phyloP scores from a whole-genome alignment of 1,284 basidiomycete genomes.

The Salmacisia buchloeana region DNA sequence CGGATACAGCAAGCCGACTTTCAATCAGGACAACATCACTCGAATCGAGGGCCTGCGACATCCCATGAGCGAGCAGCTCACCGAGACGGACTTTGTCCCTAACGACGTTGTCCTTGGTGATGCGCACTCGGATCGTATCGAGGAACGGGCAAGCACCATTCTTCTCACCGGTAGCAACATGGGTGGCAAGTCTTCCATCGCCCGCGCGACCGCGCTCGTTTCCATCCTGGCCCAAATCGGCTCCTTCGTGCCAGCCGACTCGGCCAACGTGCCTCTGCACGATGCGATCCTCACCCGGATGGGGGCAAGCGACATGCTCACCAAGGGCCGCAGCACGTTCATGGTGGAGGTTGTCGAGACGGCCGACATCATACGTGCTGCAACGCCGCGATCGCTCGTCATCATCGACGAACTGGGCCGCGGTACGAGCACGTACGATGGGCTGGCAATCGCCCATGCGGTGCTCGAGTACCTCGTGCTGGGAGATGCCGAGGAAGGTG shows the following conservation, averaged over 20 bases:
- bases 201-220: conserved; percentile 40
- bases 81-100: conserved; percentile 29
- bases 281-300: conserved; percentile 81
- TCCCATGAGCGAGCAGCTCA: conserved; percentile 38
- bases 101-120: conserved; percentile 34
- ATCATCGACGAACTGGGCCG: conserved; percentile 40
- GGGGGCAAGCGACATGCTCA: conserved; percentile 77
- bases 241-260: conserved; percentile 62
- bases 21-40: neutral
- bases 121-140: neutral
- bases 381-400: conserved; percentile 31
- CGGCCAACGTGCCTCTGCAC: conserved; percentile 67
- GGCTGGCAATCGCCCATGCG: conserved; percentile 30
- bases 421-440: conserved; percentile 36
- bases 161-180: conserved; percentile 49
- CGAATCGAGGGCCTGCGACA: conserved; percentile 31
- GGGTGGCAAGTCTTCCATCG: conserved; percentile 64
- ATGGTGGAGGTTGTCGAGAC: conserved; percentile 73
- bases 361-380: conserved; percentile 65
- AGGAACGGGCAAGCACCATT: conserved; percentile 14
- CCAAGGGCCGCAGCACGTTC: conserved; percentile 78
- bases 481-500: neutral
- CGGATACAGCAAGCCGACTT: conserved; percentile 20
- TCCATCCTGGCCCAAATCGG: conserved; percentile 57
- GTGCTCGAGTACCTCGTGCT: conserved; percentile 27